Conservation (phyloP, 2,329 filamentous ascomycete species). For the Alternaria sp. region DNA sequence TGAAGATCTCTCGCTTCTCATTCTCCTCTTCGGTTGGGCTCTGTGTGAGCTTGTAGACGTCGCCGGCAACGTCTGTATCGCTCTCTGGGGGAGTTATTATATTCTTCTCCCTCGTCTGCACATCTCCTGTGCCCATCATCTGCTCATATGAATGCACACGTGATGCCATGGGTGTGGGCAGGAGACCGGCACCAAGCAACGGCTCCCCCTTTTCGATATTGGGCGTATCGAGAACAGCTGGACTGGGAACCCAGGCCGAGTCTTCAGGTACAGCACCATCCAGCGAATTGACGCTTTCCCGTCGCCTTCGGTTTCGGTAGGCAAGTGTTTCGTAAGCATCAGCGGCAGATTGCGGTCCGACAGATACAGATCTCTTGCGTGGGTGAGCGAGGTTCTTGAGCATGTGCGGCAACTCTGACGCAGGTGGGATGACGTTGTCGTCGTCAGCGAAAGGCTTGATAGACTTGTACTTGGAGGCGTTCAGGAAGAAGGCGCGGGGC, state of each 20-base stretch:
- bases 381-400: slow-evolving; percentile 84
- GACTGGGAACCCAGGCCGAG: slow-evolving; percentile 31
- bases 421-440: slow-evolving; percentile 88
- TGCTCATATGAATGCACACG: slow-evolving; percentile 72
- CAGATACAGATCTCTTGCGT: slow-evolving; percentile 81
- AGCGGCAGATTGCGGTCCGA: slow-evolving; percentile 94
- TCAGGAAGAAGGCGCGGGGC: slow-evolving; percentile 89
- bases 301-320: slow-evolving; percentile 77
- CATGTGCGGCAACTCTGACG: slow-evolving; percentile 86
- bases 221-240: slow-evolving; percentile 46
- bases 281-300: slow-evolving; percentile 65
- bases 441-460: slow-evolving; percentile 77
- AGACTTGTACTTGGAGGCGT: slow-evolving; percentile 87
- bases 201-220: slow-evolving; percentile 39
- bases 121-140: slow-evolving; percentile 75
- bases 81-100: slow-evolving; percentile 38
- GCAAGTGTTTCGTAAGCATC: slow-evolving; percentile 96
- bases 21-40: slow-evolving; percentile 46
- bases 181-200: slow-evolving; percentile 54
- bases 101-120: slow-evolving; percentile 14
- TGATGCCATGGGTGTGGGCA: slow-evolving; percentile 58
- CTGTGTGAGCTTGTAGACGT: slow-evolving; percentile 24
- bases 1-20: slow-evolving; percentile 75
- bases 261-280: slow-evolving; percentile 44
- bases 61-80: slow-evolving; percentile 45